Evolutionary conservation across 768 basidiomycete species (phyloP).

Genomic region (Pisolithus orientalis): DNA sequence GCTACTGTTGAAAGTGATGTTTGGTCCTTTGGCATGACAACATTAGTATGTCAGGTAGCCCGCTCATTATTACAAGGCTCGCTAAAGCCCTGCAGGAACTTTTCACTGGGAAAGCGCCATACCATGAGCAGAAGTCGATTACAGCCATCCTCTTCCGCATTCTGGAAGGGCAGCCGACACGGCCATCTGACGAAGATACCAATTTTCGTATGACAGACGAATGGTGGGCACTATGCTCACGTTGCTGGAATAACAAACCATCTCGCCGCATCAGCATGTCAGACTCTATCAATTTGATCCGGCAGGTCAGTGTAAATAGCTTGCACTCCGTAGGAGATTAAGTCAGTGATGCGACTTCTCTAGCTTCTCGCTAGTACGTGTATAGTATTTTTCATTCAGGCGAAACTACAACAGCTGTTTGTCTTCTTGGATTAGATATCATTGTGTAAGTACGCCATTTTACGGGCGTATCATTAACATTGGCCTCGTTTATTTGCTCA

Average conservation of each 20-base stretch:
- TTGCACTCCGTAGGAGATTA: too few species aligned
- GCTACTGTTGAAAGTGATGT: neutral
- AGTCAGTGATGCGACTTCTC: too few species aligned
- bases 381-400: too few species aligned
- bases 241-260: neutral
- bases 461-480: too few species aligned
- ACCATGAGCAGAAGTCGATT: neutral
- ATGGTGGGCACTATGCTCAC: neutral
- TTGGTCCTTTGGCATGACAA: neutral
- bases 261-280: neutral
- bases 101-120: neutral
- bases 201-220: neutral
- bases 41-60: neutral
- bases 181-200: neutral
- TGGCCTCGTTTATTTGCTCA: neutral
- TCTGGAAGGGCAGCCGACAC: neutral
- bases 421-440: too few species aligned
- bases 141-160: neutral
- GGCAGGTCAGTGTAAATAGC: too few species aligned
- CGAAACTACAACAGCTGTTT: too few species aligned
- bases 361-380: too few species aligned
- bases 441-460: too few species aligned
- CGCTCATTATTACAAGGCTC: neutral
- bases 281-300: neutral
- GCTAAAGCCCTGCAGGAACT: neutral